Evolutionary conservation across 1,284 basidiomycete genomes (phyloP), one percentile per base, ranked within the genome.

Genomic region (Apiotrichum veenhuisii): DNA sequence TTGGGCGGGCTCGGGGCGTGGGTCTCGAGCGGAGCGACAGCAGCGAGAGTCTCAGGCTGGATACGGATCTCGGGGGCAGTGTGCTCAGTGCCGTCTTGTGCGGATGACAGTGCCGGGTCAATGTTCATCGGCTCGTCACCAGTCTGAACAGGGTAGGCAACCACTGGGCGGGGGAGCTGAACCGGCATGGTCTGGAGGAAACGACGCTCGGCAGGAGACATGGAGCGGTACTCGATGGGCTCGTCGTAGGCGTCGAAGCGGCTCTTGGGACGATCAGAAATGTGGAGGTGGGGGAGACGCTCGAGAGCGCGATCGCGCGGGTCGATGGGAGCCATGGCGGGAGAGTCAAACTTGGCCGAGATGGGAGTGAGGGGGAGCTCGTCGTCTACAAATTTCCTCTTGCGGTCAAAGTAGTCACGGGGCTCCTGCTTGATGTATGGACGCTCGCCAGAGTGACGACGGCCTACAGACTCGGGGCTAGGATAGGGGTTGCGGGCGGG

Each of bases 21-120:
- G 2, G 57, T 37, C 1, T 57, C 58, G 3, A 64, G 62, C 25
- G 58, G 64, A 17, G 59, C 58, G 5, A 64, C 71, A 18, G 65
- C 66, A 37, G 63, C 62, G 9, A 69, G 61, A 7, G 70, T 71
- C 53, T 71, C 68, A 14, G 68, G 69, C 33, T 65, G 49, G 51
- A 71, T 67, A 12, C 64, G 61, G 3, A 71, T 30, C 44, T 71
- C 69, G 37, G 70, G 69, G 7, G 56, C 55, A 23, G 49, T 52
- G 17, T 42, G 43, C 38, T 40, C 54, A 5, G 20, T 30, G 52
- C 40, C 30, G 18, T 42, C 57, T 14, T n/a, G 36, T 38, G 23
- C 68, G 56, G 9, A 69, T 60, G 71, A 71, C 12, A 70, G 57
- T 0, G 64, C 58, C 17, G 69, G 69, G 60, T 73, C 71, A 34